Base-by-base conservation (phyloP, 495 filamentous ascomycete genomes). In the Neurospora sublineolata region DNA sequence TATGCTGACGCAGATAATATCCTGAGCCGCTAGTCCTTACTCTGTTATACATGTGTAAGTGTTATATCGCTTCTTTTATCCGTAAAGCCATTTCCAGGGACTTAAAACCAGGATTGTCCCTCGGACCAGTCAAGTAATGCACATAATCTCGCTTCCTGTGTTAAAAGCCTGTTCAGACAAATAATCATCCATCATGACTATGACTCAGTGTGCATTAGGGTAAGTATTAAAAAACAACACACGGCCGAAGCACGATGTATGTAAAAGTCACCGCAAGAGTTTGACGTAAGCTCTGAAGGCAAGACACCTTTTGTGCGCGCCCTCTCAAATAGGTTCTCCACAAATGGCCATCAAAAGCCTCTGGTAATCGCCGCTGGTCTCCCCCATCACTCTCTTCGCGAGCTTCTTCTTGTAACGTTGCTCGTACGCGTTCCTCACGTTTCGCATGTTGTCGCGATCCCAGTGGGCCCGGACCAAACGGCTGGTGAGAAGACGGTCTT, bases 341-440 rank as follows among this genome's bases (percentile, higher is more conserved):
- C 52, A 60, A 30, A 60, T 33, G 30, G 87, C 90, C 52, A 92
- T 78, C 84, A 94, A 79, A 73, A 90, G 76, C 75, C 82, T 87
- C 82, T 92, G 86, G 71, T 94, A 96, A 83, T 97, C 91, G 7
- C 94, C 93, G 72, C 91, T 93, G 3, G 93, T 95, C 84, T 98
- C 94, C 1, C 90, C 89, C 72, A 84, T 85, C 68, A 98, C 90
- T 41, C 93, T 84, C 18, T 81, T 79, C 0, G 85, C 80, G 69
- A 97, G 80, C 75, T 87, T 88, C 74, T 80, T 86, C 68, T 81
- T 81, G 79, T 88, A 95, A 69, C 83, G 82, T 68, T 88, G 84
- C 74, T 85, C 81, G 80, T 93, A 97, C 27, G 91, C 92, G 1
- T 81, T 82, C 81, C 91, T 91, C 6, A 97, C 90, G 73, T 89